phyloP scores from a whole-genome alignment of 805 yeast genomes.

The Clavispora santaluciae region DNA sequence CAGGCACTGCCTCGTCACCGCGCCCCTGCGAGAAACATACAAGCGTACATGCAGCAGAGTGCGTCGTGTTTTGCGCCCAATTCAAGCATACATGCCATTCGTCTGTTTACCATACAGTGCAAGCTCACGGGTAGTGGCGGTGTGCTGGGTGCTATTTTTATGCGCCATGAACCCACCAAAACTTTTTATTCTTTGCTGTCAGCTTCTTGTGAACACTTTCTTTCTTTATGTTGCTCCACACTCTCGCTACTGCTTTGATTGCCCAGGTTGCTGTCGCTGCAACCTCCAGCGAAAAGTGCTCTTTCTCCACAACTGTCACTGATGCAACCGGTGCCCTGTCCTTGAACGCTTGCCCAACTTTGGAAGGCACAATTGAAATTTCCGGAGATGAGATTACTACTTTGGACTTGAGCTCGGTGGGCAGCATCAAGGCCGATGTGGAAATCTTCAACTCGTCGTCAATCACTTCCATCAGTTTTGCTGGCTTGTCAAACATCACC shows the following conservation, averaged over 20 bases:
- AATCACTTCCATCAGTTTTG: slow-evolving; percentile 28
- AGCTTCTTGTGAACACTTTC: background rate
- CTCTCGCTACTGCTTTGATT: background rate
- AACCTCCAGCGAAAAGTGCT: slow-evolving; percentile 23
- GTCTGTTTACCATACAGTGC: background rate
- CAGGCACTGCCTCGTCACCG: background rate
- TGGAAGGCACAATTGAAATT: slow-evolving; percentile 36
- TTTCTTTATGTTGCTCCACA: slow-evolving; percentile 1
- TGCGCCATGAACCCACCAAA: background rate
- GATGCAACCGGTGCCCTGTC: slow-evolving; percentile 32
- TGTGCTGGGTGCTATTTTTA: background rate
- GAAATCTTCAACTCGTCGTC: slow-evolving; percentile 37
- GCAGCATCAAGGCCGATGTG: slow-evolving; percentile 27
- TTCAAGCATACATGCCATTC: background rate
- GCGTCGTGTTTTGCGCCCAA: background rate
- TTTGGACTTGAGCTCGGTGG: slow-evolving; percentile 26
- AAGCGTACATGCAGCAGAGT: background rate
- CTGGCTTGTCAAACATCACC: slow-evolving; percentile 25
- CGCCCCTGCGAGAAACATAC: background rate
- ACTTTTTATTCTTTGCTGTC: background rate
- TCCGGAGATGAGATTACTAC: slow-evolving; percentile 28
- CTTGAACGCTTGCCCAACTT: slow-evolving; percentile 37
- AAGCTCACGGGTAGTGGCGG: background rate
- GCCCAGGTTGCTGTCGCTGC: slow-evolving; percentile 7
- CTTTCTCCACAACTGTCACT: slow-evolving; percentile 36